A percentile compares a stretch with the other conserved stretches of the same genome.
Evolutionary conservation across 1,284 basidiomycete species (phyloP).

Genomic region (Apiotrichum mycotoxinovorans): DNA sequence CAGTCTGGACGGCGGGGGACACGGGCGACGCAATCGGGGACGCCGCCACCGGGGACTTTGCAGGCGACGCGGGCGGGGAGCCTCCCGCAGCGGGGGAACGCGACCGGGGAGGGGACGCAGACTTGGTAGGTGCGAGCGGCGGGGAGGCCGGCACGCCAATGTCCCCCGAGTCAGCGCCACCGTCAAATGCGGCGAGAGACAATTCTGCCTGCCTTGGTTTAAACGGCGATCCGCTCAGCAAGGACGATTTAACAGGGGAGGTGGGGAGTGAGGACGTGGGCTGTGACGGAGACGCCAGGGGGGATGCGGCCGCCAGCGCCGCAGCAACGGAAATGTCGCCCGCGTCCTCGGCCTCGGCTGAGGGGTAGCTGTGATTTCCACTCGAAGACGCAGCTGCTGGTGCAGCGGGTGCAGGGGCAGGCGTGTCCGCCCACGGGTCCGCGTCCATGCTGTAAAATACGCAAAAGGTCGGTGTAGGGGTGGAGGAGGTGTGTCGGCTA

Average conservation of each 20-base stretch:
- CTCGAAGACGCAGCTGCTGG: neutral
- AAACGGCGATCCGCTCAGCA: neutral
- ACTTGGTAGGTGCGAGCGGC: too few species aligned
- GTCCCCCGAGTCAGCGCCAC: neutral
- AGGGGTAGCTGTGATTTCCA: too few species aligned
- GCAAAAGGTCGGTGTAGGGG: neutral
- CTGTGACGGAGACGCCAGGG: too few species aligned
- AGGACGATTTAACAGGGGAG: too few species aligned
- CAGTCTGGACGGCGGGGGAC: neutral
- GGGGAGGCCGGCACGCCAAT: neutral
- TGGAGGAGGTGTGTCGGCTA: neutral
- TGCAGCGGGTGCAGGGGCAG: neutral
- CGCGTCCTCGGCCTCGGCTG: too few species aligned
- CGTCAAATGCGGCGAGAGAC: neutral
- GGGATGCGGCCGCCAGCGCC: too few species aligned
- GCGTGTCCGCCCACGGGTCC: slow-evolving; percentile 34
- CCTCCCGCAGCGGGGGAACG: too few species aligned
- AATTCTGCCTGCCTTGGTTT: too few species aligned
- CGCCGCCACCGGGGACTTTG: neutral
- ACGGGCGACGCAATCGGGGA: neutral
- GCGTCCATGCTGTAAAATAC: slow-evolving; percentile 27
- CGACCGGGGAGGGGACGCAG: neutral
- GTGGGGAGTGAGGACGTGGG: too few species aligned
- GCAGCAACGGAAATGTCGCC: too few species aligned
- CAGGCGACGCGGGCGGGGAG: neutral